Evolutionary conservation across 2,329 filamentous ascomycete genomes (phyloP), one percentile per base, ranked within the genome.

Genomic region (Calonectria pseudoreteaudii): DNA sequence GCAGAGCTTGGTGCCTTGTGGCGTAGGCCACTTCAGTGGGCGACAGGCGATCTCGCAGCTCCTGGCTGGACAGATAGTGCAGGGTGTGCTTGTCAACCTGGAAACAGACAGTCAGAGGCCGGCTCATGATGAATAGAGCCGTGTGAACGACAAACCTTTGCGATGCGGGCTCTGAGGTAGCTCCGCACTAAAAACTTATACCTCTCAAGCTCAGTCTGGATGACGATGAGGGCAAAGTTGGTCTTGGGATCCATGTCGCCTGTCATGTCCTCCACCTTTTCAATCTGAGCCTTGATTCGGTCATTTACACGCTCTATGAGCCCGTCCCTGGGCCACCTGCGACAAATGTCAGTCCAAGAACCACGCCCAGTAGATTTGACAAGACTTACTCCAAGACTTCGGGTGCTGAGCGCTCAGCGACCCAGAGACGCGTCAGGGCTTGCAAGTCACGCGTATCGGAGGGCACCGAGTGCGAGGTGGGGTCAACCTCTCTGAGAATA

Each of bases 191-290:
- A 89, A 82, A 95, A 99, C 86, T 98, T 98, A 86, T 94, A 97
- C 58, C 97, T 90, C 84, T 98, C 96, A 69, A 99, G 91, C 86
- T 99, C 97, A 9, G 97, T 98, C 87, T 99, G 97, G 69, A 98
- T 93, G 75, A 99, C 94, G 64, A 98, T 98, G 81, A 98, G 92
- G 74, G 92, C 92, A 84, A 99, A 98, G 83, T 98, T 98, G 76
- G 94, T 93, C 84, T 94, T 95, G 60, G 96, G 94, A 81, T 98
- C 95, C 91, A 96, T 94, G 81, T 94, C 93, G 75, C 94, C 94
- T 16, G 94, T 96, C 89, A 96, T 91, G 73, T 93, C 91, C 86
- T 94, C 93, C 76, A 95, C 91, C 78, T 88, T 90, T 84, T 93
- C 90, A 80, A 94, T 94, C 87, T 94, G 93, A 60, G 86, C 85